A percentile compares a stretch with the other conserved stretches of the same genome.
phyloP scores from a whole-genome alignment of 805 yeast genomes.

The Barnettozyma siamensis region DNA sequence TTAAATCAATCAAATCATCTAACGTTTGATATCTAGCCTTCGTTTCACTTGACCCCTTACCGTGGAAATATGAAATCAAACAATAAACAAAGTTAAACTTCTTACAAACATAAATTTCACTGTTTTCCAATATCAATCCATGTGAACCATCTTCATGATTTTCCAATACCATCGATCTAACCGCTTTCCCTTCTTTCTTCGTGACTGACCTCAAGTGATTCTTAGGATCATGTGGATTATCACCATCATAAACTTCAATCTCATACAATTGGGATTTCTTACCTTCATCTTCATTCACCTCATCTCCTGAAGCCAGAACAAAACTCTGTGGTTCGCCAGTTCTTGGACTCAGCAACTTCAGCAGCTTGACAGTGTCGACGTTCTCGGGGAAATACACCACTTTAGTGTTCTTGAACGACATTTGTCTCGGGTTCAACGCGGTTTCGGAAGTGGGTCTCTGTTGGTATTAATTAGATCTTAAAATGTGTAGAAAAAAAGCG shows the following conservation, averaged over 20 bases:
- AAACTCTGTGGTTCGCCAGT: slow-evolving; percentile 9
- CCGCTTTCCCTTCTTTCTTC: slow-evolving; percentile 26
- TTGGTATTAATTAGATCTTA: no score
- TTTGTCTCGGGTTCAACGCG: no score
- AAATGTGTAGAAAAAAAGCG: no score
- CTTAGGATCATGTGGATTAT: slow-evolving; percentile 30
- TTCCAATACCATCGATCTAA: slow-evolving; percentile 34
- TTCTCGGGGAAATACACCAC: slow-evolving; percentile 14
- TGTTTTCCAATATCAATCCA: slow-evolving; percentile 37
- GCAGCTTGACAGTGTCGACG: slow-evolving; percentile 1
- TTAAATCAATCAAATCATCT: slow-evolving; percentile 40
- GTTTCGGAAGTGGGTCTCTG: no score
- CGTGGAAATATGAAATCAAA: slow-evolving; percentile 32
- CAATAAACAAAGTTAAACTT: slow-evolving; percentile 36
- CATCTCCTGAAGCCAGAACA: slow-evolving; percentile 10
- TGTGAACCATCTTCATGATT: slow-evolving; percentile 8
- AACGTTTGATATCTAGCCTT: slow-evolving; percentile 26
- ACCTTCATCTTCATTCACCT: not conserved
- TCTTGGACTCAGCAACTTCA: slow-evolving; percentile 19
- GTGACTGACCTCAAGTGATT: slow-evolving; percentile 25
- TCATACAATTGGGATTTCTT: slow-evolving; percentile 29
- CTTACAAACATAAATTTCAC: slow-evolving; percentile 35
- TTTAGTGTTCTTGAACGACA: slow-evolving; percentile 6
- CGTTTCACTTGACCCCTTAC: slow-evolving; percentile 17
- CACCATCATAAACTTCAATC: slow-evolving; percentile 32